A percentile compares a stretch with the other conserved stretches of the same genome.
phyloP scores from a whole-genome alignment of 345 rosid species.

The Angophora floribunda region DNA sequence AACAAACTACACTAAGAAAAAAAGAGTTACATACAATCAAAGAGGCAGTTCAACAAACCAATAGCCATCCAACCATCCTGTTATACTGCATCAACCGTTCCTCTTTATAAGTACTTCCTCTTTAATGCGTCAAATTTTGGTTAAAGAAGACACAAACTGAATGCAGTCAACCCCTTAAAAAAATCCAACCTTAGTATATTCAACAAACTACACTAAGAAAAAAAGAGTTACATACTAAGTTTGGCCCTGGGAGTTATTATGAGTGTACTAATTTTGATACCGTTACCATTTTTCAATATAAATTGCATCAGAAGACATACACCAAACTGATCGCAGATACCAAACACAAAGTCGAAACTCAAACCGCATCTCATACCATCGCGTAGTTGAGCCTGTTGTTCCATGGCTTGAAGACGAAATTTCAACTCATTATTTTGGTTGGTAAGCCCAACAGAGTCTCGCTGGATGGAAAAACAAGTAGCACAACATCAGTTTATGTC shows the following conservation, averaged over 20 bases:
- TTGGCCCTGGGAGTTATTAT: neutral
- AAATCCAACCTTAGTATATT: neutral
- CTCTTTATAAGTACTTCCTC: neutral
- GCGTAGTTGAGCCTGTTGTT: slow-evolving; percentile 91
- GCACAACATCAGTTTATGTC: neutral
- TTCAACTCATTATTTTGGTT: slow-evolving; percentile 90
- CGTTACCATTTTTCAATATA: neutral
- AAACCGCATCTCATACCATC: slow-evolving; percentile 42
- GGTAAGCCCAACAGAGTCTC: slow-evolving; percentile 89
- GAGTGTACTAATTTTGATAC: neutral
- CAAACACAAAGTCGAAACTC: neutral
- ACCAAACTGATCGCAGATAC: neutral
- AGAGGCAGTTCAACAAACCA: neutral
- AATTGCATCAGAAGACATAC: neutral
- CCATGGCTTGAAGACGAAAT: slow-evolving; percentile 97
- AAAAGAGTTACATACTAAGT: neutral
- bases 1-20: neutral
- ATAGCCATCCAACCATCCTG: neutral
- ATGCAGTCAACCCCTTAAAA: neutral
- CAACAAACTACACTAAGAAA: neutral
- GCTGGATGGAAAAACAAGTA: slow-evolving; percentile 24
- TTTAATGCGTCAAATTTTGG: neutral
- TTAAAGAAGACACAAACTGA: neutral
- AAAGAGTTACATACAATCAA: neutral
- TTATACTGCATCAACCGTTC: neutral